phyloP scores from a whole-genome alignment of 2,329 filamentous ascomycete genomes.

The Beauveria sp. region DNA sequence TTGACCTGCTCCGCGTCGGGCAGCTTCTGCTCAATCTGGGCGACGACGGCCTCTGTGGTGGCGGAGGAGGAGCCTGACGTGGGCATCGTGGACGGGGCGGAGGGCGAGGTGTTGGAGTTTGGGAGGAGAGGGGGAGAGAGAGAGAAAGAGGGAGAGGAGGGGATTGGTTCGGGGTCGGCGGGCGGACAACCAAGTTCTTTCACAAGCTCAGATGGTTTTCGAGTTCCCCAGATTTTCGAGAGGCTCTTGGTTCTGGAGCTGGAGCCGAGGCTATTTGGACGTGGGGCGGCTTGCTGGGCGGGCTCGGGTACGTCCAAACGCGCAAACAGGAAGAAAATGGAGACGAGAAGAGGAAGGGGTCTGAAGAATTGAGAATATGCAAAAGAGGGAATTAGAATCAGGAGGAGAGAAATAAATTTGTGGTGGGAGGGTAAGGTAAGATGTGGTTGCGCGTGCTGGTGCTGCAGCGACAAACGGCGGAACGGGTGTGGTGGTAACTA shows the following conservation, averaged over 20 bases:
- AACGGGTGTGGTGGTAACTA: background rate
- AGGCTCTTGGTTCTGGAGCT: background rate
- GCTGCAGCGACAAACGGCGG: conserved; percentile 5
- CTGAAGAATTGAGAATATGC: background rate
- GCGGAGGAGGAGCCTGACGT: conserved; percentile 13
- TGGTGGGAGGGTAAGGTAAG: conserved; percentile 10
- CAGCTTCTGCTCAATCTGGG: conserved; percentile 35
- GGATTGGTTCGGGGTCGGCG: no score
- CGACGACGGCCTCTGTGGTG: conserved; percentile 26
- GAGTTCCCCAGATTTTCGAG: background rate
- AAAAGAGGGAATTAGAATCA: background rate
- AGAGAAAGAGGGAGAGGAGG: no score
- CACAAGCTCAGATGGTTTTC: background rate
- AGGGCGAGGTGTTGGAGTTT: background rate
- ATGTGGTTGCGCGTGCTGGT: background rate
- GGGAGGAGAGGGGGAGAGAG: background rate
- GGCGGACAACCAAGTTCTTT: background rate
- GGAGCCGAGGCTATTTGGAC: background rate
- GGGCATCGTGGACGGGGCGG: conserved; percentile 14
- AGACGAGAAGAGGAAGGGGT: no score
- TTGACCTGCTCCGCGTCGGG: conserved; percentile 33
- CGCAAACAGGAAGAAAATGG: background rate
- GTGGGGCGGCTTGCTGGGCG: background rate
- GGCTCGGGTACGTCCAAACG: background rate
- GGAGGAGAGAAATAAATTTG: background rate